A percentile compares a stretch with the other conserved stretches of the same genome.
Conservation (phyloP, 2,329 filamentous ascomycete genomes). For the Nothophaeocryptopus gaeumannii region DNA sequence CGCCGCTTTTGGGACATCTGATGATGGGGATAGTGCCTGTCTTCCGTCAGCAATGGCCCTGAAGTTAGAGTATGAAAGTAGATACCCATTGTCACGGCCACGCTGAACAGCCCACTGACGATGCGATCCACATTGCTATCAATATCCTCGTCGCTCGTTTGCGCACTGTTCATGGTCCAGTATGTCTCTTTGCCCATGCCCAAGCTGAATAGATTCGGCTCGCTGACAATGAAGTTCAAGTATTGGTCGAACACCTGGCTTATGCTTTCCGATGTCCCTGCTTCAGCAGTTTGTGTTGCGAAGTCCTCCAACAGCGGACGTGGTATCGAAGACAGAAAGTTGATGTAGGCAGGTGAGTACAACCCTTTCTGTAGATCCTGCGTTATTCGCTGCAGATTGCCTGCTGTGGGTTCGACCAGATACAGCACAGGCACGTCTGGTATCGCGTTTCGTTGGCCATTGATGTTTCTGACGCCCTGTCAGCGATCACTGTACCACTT, state of each 20-base stretch:
- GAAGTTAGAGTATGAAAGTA: background rate
- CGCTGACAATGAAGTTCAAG: conserved; percentile 92
- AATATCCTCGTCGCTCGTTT: conserved; percentile 84
- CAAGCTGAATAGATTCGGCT: conserved; percentile 91
- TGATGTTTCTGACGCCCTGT: conserved; percentile 62
- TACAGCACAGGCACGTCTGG: conserved; percentile 96
- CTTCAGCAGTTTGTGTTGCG: conserved; percentile 77
- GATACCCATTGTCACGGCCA: conserved; percentile 94
- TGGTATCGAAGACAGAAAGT: conserved; percentile 92
- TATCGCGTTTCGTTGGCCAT: conserved; percentile 78
- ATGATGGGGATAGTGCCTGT: conserved; percentile 89
- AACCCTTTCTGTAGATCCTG: conserved; percentile 80
- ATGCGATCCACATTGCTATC: conserved; percentile 85
- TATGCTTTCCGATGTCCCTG: conserved; percentile 83
- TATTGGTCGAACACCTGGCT: conserved; percentile 95
- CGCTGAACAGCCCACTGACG: conserved; percentile 94
- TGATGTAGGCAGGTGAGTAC: conserved; percentile 92
- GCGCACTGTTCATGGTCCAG: conserved; percentile 91
- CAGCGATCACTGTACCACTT: conserved; percentile 31
- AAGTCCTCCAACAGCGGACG: conserved; percentile 92
- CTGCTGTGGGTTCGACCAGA: conserved; percentile 80
- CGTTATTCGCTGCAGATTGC: conserved; percentile 80
- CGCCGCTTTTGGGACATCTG: conserved; percentile 84
- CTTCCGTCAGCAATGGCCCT: conserved; percentile 26
- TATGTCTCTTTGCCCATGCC: conserved; percentile 93